phyloP scores from a whole-genome alignment of 345 rosid genomes.

The Conringia planisiliqua region DNA sequence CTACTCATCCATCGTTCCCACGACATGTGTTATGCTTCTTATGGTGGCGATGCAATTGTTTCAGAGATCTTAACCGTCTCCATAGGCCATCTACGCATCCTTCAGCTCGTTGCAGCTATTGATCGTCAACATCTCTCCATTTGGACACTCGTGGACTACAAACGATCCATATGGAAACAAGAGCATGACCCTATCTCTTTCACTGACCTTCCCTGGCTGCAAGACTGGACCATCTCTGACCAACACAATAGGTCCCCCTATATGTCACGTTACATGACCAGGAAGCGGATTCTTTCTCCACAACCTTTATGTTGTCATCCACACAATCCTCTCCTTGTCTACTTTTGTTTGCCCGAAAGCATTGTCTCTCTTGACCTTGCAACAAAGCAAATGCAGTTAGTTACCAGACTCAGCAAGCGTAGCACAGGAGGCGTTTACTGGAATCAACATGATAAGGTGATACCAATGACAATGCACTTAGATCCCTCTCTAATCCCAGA shows the following conservation, averaged over 20 bases:
- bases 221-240: neutral
- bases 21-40: neutral
- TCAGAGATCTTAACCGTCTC: conserved; percentile 7
- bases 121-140: neutral
- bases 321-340: neutral
- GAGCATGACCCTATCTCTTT: neutral
- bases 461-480: conserved; percentile 4
- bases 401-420: neutral
- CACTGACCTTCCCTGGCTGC: neutral
- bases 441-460: neutral
- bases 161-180: conserved; percentile 1
- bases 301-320: neutral
- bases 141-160: conserved; percentile 18
- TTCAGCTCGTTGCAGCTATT: neutral
- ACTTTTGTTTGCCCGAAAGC: neutral
- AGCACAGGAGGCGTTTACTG: neutral
- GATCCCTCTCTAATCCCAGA: neutral
- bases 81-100: neutral
- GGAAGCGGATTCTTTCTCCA: neutral
- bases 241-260: neutral
- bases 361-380: conserved; percentile 4
- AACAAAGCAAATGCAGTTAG: neutral
- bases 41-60: neutral
- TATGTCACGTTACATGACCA: neutral
- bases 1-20: neutral